Percentiles rank a stretch among this genome's conserved stretches.
Evolutionary conservation across 108 stramenopile species (phyloP).

Genomic region (Conticribra weissflogii): DNA sequence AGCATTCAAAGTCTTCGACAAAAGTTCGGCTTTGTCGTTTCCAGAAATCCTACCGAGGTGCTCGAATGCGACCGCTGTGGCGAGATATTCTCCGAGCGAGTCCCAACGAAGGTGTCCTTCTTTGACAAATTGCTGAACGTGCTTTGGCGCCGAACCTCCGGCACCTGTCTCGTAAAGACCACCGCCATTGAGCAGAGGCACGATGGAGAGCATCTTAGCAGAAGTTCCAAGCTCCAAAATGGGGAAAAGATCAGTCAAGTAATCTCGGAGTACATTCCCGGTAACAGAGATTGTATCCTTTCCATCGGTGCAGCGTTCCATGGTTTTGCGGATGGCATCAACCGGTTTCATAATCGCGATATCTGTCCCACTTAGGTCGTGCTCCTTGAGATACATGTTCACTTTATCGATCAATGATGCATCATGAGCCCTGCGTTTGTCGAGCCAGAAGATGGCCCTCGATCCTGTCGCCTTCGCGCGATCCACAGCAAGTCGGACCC

Average conservation of each 20-base stretch:
- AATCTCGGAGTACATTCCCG: slow-evolving; percentile 95
- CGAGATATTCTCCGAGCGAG: slow-evolving; percentile 58
- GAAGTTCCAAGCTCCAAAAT: slow-evolving; percentile 93
- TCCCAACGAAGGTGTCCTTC: slow-evolving; percentile 95
- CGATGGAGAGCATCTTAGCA: slow-evolving; percentile 96
- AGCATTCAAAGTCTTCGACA: slow-evolving; percentile 83
- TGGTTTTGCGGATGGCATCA: slow-evolving; percentile 82
- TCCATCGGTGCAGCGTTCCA: slow-evolving; percentile 88
- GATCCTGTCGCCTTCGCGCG: slow-evolving; percentile 81
- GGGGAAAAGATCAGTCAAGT: slow-evolving; percentile 91
- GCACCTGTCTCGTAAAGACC: slow-evolving; percentile 95
- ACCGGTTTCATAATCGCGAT: slow-evolving; percentile 91
- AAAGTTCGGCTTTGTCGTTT: slow-evolving; percentile 73
- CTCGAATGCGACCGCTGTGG: slow-evolving; percentile 78
- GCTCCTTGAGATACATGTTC: slow-evolving; percentile 82
- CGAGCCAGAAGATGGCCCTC: slow-evolving; percentile 92
- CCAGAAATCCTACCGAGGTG: slow-evolving; percentile 60
- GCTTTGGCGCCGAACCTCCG: slow-evolving; percentile 93
- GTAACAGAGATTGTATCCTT: slow-evolving; percentile 93
- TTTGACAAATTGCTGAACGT: slow-evolving; percentile 91
- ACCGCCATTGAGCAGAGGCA: slow-evolving; percentile 90
- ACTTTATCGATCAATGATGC: slow-evolving; percentile 84
- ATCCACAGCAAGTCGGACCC: slow-evolving; percentile 88
- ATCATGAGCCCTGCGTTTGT: slow-evolving; percentile 91
- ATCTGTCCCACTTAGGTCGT: slow-evolving; percentile 86